phyloP scores from a whole-genome alignment of 164 flowering plant species.

The Liriodendron chinense region DNA sequence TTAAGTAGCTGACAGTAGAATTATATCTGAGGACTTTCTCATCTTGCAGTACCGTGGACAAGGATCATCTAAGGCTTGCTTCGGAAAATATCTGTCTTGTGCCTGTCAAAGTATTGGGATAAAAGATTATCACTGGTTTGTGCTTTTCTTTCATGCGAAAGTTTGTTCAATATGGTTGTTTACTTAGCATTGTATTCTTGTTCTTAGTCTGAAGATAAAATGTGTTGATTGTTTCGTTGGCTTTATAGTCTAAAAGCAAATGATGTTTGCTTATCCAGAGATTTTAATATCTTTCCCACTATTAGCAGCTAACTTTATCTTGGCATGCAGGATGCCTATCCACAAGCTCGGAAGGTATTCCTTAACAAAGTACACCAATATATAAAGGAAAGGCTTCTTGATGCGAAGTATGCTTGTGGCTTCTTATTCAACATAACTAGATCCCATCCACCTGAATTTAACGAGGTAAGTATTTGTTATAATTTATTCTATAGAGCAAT shows the following conservation, averaged over 20 bases:
- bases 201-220: not conserved
- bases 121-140: constrained; percentile 72
- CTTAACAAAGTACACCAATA: constrained; percentile 86
- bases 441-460: no score
- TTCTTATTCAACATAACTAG: no score
- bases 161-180: not conserved
- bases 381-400: constrained; percentile 74
- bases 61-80: constrained; percentile 84
- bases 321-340: constrained; percentile 46
- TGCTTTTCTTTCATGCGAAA: not conserved
- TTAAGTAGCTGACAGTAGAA: not conserved
- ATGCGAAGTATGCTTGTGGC: constrained; percentile 88
- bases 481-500: no score
- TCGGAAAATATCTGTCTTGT: constrained; percentile 87
- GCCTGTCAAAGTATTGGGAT: constrained; percentile 84
- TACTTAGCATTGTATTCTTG: not conserved
- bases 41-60: constrained; percentile 74
- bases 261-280: not conserved
- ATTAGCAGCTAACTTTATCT: not conserved
- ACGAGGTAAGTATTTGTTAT: no score
- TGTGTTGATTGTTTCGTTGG: not conserved
- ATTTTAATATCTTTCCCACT: not conserved
- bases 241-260: no score
- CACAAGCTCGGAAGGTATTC: constrained; percentile 63
- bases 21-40: constrained; percentile 2